These are phyloP conservation scores for Domatiomyces globalis DNA, from an alignment of 2,329 filamentous ascomycete species.

Conservation along the genomic window DNA sequence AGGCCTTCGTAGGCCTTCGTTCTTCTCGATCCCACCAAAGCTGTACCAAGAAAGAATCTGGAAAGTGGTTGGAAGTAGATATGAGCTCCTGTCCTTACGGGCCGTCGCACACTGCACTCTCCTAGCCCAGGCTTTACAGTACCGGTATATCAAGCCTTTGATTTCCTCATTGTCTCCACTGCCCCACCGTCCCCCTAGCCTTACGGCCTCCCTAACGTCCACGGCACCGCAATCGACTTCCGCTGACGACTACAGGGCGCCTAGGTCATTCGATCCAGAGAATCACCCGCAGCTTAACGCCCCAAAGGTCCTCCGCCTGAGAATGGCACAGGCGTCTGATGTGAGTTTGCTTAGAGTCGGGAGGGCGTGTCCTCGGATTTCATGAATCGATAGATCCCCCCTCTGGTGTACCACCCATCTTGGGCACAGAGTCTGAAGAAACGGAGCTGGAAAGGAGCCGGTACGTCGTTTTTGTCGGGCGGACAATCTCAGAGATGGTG, in stretches of 20 bases:
- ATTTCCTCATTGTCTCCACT: not conserved
- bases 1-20: too few species aligned
- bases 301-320: not conserved
- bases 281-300: not conserved
- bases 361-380: too few species aligned
- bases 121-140: not conserved
- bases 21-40: too few species aligned
- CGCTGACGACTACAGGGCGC: not conserved
- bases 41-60: too few species aligned
- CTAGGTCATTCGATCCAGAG: not conserved
- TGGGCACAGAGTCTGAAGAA: not conserved
- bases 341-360: too few species aligned
- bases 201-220: not conserved
- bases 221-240: not conserved
- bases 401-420: not conserved
- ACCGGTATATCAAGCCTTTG: not conserved
- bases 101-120: too few species aligned
- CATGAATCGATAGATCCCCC: too few species aligned
- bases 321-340: not conserved
- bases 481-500: not conserved
- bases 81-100: too few species aligned
- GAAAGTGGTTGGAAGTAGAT: too few species aligned
- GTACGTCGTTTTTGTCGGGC: not conserved
- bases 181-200: not conserved
- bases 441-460: not conserved